Conservation (phyloP, 1,284 basidiomycete genomes). For the Microbotryum violaceum region DNA sequence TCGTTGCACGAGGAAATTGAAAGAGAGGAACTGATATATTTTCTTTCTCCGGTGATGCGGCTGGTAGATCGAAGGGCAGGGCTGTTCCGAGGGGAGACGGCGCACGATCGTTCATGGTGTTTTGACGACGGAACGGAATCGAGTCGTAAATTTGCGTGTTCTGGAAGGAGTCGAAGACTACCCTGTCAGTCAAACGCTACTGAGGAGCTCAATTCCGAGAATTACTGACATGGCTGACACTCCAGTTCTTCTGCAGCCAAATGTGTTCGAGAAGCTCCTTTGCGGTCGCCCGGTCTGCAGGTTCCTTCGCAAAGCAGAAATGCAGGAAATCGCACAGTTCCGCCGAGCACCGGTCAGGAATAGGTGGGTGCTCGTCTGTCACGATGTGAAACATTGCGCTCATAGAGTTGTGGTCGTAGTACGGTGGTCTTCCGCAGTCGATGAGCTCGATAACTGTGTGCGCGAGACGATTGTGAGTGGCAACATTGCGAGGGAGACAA, state of each 20-base stretch:
- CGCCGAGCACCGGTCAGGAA: conserved; percentile 68
- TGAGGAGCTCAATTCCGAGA: background rate
- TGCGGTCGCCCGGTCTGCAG: conserved; percentile 67
- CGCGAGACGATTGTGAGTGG: no score
- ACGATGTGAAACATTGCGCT: conserved; percentile 81
- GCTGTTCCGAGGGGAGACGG: conserved; percentile 4
- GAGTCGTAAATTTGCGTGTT: conserved; percentile 81
- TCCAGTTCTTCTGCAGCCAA: conserved; percentile 77
- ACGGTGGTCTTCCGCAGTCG: conserved; percentile 75
- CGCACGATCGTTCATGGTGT: conserved; percentile 67
- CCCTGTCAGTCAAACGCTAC: conserved; percentile 67
- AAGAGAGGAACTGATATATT: no score
- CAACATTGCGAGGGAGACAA: no score
- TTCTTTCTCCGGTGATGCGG: conserved; percentile 8
- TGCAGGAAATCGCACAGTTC: conserved; percentile 67
- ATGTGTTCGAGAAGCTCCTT: conserved; percentile 76
- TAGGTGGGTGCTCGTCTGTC: conserved; percentile 76
- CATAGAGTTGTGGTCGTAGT: conserved; percentile 54
- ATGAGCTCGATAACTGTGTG: conserved; percentile 67
- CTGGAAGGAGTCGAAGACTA: conserved; percentile 72
- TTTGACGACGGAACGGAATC: conserved; percentile 82
- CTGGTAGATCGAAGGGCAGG: conserved; percentile 9
- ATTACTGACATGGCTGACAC: conserved; percentile 61
- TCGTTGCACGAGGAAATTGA: no score
- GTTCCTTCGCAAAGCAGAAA: conserved; percentile 83